Evolutionary conservation across 345 rosid genomes (phyloP), one percentile per base, ranked within the genome.

Genomic region (Syzygium jambos): DNA sequence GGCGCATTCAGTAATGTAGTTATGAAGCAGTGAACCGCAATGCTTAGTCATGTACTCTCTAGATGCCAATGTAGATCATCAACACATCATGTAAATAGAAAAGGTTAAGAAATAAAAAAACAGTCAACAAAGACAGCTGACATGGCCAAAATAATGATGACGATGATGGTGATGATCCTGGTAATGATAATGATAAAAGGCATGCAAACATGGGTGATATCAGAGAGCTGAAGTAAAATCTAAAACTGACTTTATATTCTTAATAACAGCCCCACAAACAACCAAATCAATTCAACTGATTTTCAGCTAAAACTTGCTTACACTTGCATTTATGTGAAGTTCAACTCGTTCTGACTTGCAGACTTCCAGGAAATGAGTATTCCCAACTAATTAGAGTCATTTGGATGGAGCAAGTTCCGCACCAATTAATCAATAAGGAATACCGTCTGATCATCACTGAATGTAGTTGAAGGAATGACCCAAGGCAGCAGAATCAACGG

Each of bases 131-230:
- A 2, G 1, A 29, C 22, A 0, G 57, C 23, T 54, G 57, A 54
- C 57, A 65, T 3, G 0, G 19, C 78, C 6, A 65, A 34, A 54
- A 17, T 54, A 1, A 65, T 0, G 5, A 29, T 1, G 2, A n/a
- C 12, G 73, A 54, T 43, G 46, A 43, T 43, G 46, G 46, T 43
- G 46, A 43, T 43, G 46, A 7, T 6, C 46, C 1, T 6, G 7
- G 46, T 43, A 7, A 43, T 43, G 46, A 43, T 43, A 43, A 43
- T 43, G 46, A 43, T 43, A 43, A 43, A 5, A 43, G 46, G 46
- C 63, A 8, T 68, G 12, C 43, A 68, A 68, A 30, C 78, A 55
- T 9, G 11, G 78, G 34, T 68, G 78, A 30, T 30, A 68, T 68
- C 23, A 30, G 30, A 68, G 46, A 68, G 7, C 46, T 30, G 78